These are phyloP conservation scores for Amorphotheca resinae DNA, from an alignment of 495 filamentous ascomycete species.

Conservation along the genomic window DNA sequence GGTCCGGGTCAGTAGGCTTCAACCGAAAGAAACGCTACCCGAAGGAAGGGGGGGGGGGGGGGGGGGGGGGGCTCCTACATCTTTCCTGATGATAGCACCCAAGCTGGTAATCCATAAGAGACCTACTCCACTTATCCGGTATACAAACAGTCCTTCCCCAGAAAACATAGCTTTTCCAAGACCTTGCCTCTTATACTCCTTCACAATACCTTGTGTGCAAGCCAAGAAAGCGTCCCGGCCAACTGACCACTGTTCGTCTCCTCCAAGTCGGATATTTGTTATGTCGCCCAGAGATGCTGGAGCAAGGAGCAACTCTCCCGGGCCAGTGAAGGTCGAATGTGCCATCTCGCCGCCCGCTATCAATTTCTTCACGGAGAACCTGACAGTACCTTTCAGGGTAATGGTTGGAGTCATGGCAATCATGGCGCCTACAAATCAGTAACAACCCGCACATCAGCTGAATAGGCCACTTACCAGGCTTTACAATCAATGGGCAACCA, in stretches of 20 bases:
- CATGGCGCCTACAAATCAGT: conserved; percentile 51
- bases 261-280: conserved; percentile 59
- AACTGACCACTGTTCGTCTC: conserved; percentile 64
- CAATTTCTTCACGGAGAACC: conserved; percentile 77
- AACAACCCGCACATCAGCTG: background rate
- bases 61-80: conserved; percentile 48
- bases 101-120: conserved; percentile 84
- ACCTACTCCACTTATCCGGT: conserved; percentile 69
- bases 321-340: conserved; percentile 74
- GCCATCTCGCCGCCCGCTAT: conserved; percentile 70
- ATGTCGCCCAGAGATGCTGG: conserved; percentile 78
- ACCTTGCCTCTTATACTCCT: conserved; percentile 76
- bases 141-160: conserved; percentile 86
- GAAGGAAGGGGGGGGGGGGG: background rate
- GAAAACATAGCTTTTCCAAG: conserved; percentile 89
- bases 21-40: background rate
- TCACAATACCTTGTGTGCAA: conserved; percentile 61
- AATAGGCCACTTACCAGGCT: conserved; percentile 47
- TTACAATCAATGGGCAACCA: conserved; percentile 70
- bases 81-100: conserved; percentile 90
- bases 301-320: conserved; percentile 78
- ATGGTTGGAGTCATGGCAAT: conserved; percentile 88
- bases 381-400: conserved; percentile 64
- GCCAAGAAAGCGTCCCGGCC: conserved; percentile 72
- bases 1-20: conserved; percentile 13